phyloP scores from a whole-genome alignment of 768 basidiomycete genomes.

The Lactarius indigo region DNA sequence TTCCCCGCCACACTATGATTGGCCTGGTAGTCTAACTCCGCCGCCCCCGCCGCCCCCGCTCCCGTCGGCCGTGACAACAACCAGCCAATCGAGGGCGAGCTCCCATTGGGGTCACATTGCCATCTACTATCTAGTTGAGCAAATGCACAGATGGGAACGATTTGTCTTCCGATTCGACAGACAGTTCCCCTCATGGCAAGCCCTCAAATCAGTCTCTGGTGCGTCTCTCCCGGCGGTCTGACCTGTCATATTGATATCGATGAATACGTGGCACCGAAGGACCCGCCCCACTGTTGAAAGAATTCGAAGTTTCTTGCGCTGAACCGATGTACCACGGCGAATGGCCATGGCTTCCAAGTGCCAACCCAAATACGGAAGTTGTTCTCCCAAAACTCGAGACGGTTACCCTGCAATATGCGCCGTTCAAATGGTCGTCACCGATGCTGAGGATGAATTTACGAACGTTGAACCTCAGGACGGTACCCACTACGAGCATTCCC shows the following conservation, averaged over 20 bases:
- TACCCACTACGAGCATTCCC: conserved; percentile 58
- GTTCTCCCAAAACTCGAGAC: conserved; percentile 48
- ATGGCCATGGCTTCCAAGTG: conserved; percentile 73
- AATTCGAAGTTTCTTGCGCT: conserved; percentile 74
- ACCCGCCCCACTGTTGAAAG: conserved; percentile 65
- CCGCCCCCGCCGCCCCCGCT: conserved; percentile 20
- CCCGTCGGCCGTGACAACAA: conserved; percentile 29
- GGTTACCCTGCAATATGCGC: conserved; percentile 65
- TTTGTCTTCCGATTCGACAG: conserved; percentile 80
- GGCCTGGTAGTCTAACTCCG: conserved; percentile 18
- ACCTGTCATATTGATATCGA: conserved; percentile 7
- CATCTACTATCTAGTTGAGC: conserved; percentile 72
- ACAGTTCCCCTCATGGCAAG: conserved; percentile 68
- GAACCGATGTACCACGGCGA: conserved; percentile 55
- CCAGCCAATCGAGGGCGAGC: conserved; percentile 39
- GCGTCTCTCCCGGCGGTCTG: conserved; percentile 26
- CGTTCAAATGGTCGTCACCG: conserved; percentile 76
- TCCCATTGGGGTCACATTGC: conserved; percentile 80
- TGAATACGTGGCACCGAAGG: conserved; percentile 38
- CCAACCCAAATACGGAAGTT: conserved; percentile 33
- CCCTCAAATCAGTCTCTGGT: conserved; percentile 73
- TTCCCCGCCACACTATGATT: conserved; percentile 25
- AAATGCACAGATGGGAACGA: conserved; percentile 79
- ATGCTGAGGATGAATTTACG: conserved; percentile 59
- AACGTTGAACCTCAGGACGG: conserved; percentile 59